Conservation (phyloP, 768 basidiomycete genomes). For the Mycena olivaceomarginata region DNA sequence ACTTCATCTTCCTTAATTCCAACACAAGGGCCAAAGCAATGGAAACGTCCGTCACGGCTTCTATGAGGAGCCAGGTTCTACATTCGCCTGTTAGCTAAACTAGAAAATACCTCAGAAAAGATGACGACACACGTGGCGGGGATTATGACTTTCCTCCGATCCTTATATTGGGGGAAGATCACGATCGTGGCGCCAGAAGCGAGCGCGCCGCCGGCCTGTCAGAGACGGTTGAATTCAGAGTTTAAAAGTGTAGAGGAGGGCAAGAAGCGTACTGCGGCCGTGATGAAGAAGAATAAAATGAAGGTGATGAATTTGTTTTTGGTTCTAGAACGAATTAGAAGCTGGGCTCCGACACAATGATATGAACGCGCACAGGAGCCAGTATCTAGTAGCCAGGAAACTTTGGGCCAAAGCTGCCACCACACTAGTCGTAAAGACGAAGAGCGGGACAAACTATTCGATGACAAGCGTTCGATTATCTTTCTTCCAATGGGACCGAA, state of each 20-base stretch:
- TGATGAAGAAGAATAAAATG: neutral
- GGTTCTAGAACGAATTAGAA: no score
- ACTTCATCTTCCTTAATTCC: neutral
- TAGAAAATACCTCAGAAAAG: neutral
- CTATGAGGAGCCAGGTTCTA: slow-evolving; percentile 15
- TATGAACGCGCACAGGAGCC: neutral
- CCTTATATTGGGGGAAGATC: neutral
- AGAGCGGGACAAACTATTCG: slow-evolving; percentile 19
- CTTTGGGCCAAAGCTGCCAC: slow-evolving; percentile 16
- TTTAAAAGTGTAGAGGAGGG: neutral
- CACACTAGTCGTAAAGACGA: slow-evolving; percentile 18
- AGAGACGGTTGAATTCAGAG: neutral
- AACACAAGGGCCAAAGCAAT: neutral
- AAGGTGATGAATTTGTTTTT: neutral
- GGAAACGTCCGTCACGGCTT: slow-evolving; percentile 8
- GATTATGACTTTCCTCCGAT: neutral
- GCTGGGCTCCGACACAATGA: neutral
- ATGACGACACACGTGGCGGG: neutral
- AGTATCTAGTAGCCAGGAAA: neutral
- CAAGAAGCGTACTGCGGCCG: neutral
- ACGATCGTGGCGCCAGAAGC: neutral
- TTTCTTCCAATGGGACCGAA: neutral
- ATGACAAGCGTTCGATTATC: slow-evolving; percentile 14
- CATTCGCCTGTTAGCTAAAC: slow-evolving; percentile 6
- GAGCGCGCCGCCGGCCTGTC: neutral